A percentile compares a stretch with the other conserved stretches of the same genome.
Evolutionary conservation across 768 basidiomycete genomes (phyloP).

Genomic region (Mycena venus): DNA sequence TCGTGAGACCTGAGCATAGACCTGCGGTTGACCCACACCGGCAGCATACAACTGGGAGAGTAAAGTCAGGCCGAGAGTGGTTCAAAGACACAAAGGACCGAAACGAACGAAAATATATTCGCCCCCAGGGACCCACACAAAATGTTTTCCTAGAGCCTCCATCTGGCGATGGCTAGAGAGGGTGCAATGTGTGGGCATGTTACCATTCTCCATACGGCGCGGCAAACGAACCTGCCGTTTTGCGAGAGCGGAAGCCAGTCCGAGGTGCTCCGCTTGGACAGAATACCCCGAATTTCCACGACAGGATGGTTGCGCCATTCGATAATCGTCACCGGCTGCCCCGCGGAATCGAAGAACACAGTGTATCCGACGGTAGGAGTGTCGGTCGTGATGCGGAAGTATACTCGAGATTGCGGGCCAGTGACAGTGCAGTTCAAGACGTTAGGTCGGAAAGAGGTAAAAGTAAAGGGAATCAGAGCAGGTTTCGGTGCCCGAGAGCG

Average conservation of each 20-base stretch:
- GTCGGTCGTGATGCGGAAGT: constrained; percentile 56
- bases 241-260: constrained; percentile 59
- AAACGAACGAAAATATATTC: constrained; percentile 51
- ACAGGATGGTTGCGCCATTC: constrained; percentile 58
- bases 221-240: constrained; percentile 54
- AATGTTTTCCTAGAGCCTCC: constrained; percentile 45
- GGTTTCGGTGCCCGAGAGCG: constrained; percentile 14
- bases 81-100: not conserved
- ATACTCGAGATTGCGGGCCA: constrained; percentile 56
- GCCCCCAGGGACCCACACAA: constrained; percentile 52
- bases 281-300: constrained; percentile 53
- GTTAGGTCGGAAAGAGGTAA: constrained; percentile 54
- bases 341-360: constrained; percentile 39
- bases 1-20: constrained; percentile 47
- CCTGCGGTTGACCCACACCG: constrained; percentile 28
- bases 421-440: constrained; percentile 59
- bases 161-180: constrained; percentile 49
- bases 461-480: constrained; percentile 53
- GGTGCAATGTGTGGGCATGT: not conserved
- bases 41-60: constrained; percentile 48
- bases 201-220: not conserved
- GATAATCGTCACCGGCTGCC: constrained; percentile 55
- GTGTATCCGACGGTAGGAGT: constrained; percentile 38
- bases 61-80: not conserved
- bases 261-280: constrained; percentile 48